Evolutionary conservation across 306 rosid genomes (phyloP).

Genomic region (Ziziphus jujuba): DNA sequence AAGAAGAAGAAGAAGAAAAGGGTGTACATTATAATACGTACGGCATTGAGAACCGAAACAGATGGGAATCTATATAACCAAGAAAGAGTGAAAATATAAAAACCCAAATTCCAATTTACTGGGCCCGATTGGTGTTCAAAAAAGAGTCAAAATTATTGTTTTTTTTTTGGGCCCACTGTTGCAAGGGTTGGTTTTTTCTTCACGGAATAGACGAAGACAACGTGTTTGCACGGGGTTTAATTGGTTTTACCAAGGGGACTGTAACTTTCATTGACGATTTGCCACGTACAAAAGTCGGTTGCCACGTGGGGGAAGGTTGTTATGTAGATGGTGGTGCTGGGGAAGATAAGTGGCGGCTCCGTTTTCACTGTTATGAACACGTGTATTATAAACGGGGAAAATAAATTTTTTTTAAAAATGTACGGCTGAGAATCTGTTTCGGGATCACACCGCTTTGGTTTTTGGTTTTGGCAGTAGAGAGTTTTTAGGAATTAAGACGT

Average conservation of each 20-base stretch:
- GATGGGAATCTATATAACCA: no score
- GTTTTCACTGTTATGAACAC: neutral
- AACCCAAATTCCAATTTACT: no score
- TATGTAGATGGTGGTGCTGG: neutral
- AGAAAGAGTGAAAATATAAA: no score
- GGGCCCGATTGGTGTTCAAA: no score
- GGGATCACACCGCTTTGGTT: conserved; percentile 3
- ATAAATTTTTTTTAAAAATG: no score
- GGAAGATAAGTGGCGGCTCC: conserved; percentile 11
- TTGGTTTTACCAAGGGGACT: neutral
- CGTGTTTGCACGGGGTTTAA: conserved; percentile 30
- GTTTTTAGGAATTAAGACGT: neutral
- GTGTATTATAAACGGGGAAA: neutral
- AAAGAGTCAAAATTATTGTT: no score
- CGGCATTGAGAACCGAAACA: no score
- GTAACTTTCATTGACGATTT: neutral
- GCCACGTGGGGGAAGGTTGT: conserved; percentile 17
- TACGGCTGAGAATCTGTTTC: conserved; percentile 15
- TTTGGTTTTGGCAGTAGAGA: neutral
- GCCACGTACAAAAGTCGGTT: conserved; percentile 25
- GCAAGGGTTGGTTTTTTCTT: neutral
- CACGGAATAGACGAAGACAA: neutral
- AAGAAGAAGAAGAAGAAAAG: no score
- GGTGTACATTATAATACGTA: no score
- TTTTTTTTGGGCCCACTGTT: neutral